Evolutionary conservation across 2,329 filamentous ascomycete species (phyloP), one percentile per base, ranked within the genome.

Genomic region (Calonectria pseudoturangicola): DNA sequence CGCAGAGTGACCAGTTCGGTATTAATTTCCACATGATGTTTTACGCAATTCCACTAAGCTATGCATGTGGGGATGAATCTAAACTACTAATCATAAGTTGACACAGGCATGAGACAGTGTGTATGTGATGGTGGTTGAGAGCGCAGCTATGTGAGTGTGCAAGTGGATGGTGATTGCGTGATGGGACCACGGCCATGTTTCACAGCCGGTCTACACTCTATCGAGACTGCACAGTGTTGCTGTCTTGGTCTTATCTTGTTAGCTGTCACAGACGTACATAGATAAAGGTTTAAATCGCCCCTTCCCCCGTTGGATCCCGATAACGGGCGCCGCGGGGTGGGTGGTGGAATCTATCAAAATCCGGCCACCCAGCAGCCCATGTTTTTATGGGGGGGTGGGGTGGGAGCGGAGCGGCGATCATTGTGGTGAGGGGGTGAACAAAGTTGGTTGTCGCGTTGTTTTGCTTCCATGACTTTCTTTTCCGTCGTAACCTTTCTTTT

Each of bases 331-430:
- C 54, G 54, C 33, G 33, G 54, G n/a, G 54, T 27, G 43, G 43
- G 10, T 47, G 43, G 43, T 47, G 54, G 21, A 41, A 58, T 39
- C 54, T 41, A 33, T 41, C n/a, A 58, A 21, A 58, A 58, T 58
- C 33, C 33, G 54, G 54, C 10, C 51, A 58, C 21, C 51, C 51
- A 39, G 30, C 16, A 36, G 12, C 30, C 51, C 51, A 25, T 58
- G 16, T 36, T 56, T 39, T 21, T 16, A 58, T 21, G 30, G 7
- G 21, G 7, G 21, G 18, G 33, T 30, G 2, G 33, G 30, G 30
- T 21, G 54, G 30, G 30, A 33, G 30, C 9, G 33, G 30, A 39
- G 10, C 30, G 51, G 21, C 30, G 30, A 58, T 58, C 51, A 4
- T 10, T 3, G 21, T 39, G 30, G 18, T n/a, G 41, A n/a, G 30